A percentile compares a stretch with the other conserved stretches of the same genome.
These are phyloP conservation scores for Verticillium isaacii DNA, from an alignment of 2,329 filamentous ascomycete species.

Conservation along the genomic window DNA sequence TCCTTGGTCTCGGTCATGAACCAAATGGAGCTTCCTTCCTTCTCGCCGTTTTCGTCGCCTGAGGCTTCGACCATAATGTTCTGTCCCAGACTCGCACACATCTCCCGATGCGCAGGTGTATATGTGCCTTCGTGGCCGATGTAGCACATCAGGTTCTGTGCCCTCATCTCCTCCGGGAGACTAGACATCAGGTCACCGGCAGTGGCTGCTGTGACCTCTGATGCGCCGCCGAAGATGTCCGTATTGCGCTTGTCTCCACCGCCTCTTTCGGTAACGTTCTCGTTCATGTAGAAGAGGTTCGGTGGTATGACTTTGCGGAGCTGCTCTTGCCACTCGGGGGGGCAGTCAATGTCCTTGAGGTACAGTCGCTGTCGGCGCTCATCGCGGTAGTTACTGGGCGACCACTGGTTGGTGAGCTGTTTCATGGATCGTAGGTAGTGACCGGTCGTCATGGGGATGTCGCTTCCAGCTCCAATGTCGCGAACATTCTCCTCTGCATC, in stretches of 20 bases:
- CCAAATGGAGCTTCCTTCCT: constrained; percentile 88
- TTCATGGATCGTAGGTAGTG: constrained; percentile 90
- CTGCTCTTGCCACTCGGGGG: constrained; percentile 77
- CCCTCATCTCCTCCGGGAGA: constrained; percentile 79
- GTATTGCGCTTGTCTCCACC: constrained; percentile 14
- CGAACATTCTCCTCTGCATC: constrained; percentile 73
- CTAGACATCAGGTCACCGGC: constrained; percentile 95
- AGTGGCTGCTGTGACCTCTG: constrained; percentile 57
- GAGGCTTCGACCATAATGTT: constrained; percentile 99
- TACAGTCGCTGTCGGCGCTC: constrained; percentile 82
- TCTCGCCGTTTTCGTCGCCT: constrained; percentile 65
- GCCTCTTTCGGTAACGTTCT: constrained; percentile 54
- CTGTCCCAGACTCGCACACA: constrained; percentile 93
- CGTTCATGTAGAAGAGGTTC: constrained; percentile 85
- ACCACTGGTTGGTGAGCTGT: constrained; percentile 79
- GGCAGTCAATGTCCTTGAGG: constrained; percentile 95
- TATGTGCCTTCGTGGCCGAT: constrained; percentile 97
- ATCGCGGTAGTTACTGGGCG: constrained; percentile 68
- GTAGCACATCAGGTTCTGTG: constrained; percentile 97
- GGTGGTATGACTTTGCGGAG: constrained; percentile 74
- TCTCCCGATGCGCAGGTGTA: constrained; percentile 91
- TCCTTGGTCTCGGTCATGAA: constrained; percentile 98
- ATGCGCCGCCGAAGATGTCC: constrained; percentile 37
- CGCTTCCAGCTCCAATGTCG: constrained; percentile 67
- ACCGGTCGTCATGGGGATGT: constrained; percentile 79